These are phyloP conservation scores for Cladobotryum mycophilum DNA, from an alignment of 2,329 filamentous ascomycete genomes.

Conservation along the genomic window DNA sequence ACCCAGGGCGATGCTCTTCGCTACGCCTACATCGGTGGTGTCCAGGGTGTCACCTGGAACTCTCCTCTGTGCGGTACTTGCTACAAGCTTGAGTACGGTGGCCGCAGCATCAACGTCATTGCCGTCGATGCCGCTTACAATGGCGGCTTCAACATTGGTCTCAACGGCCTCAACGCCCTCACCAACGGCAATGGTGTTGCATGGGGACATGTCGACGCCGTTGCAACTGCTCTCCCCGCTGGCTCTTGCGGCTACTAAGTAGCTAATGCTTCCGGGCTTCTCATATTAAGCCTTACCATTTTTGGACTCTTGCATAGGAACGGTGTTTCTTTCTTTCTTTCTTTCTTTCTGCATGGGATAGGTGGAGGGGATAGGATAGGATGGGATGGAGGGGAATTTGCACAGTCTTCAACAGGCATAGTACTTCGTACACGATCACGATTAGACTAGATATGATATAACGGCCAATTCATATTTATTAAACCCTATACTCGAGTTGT, in stretches of 20 bases:
- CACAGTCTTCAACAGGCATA: no score
- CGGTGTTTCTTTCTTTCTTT: no score
- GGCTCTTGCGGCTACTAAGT: constrained; percentile 37
- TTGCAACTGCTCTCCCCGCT: constrained; percentile 36
- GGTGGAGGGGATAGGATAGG: no score
- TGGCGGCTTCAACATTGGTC: constrained; percentile 50
- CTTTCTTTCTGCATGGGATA: no score
- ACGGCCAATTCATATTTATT: no score
- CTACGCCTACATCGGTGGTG: constrained; percentile 52
- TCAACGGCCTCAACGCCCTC: constrained; percentile 48
- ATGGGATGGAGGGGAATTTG: no score
- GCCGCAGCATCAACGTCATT: constrained; percentile 46
- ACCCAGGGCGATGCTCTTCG: constrained; percentile 44
- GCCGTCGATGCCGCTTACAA: constrained; percentile 46
- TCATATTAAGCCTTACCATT: no score
- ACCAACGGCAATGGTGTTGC: constrained; percentile 44
- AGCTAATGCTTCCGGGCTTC: no score
- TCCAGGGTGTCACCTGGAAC: constrained; percentile 49
- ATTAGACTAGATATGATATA: no score
- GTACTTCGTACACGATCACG: no score
- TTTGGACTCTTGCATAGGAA: no score
- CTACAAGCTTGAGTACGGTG: constrained; percentile 48
- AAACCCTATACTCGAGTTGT: no score
- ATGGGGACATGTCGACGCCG: constrained; percentile 48
- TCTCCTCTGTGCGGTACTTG: constrained; percentile 52